Evolutionary conservation across 805 yeast genomes (phyloP), one percentile per base, ranked within the genome.

Genomic region (Barnettozyma sp.): DNA sequence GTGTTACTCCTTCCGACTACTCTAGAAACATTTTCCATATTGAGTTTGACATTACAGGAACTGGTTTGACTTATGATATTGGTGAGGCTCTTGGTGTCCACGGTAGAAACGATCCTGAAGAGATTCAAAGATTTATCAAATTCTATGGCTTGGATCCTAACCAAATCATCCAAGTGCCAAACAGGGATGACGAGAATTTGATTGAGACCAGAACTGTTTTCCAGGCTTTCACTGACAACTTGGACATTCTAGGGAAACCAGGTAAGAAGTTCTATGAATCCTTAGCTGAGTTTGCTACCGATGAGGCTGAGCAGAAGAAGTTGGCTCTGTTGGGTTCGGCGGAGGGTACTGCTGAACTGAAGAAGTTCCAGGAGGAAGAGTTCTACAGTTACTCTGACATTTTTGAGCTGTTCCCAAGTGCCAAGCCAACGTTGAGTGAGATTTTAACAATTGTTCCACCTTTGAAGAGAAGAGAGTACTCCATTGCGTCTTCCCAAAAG

Each of bases 21-120:
- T 85, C 84, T 43, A 84, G 97, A 66, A 83, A 90, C 63, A 88
- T 90, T 51, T 90, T 90, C 85, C 95, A 90, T 56, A 82, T 90
- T 49, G 97, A 90, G 64, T 86, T 90, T 48, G 97, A 90, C 57
- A 74, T 80, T 55, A 62, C 87, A 30, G 94, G 94, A 35, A 87
- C 97, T 24, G 96, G 94, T 18, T 68, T 90, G 55, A 84, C 76
- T 33, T 90, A 90, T 58, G 92, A 80, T 45, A 86, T 90, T 55
- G 97, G 97, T 58, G 97, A 90, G 68, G 96, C 97, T 15, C 73
- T 90, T 42, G 97, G 97, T 54, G 75, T 90, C 41, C 97, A 90
- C 53, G 96, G 95, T 33, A 78, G 90, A 55, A 90, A 90, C 65
- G 71, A 76, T 49, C 57, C 68, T 26, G 70, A 63, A 13, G 71